Evolutionary conservation across 176 grass and related monocot species (phyloP).

Genomic region (Juncus inflexus): DNA sequence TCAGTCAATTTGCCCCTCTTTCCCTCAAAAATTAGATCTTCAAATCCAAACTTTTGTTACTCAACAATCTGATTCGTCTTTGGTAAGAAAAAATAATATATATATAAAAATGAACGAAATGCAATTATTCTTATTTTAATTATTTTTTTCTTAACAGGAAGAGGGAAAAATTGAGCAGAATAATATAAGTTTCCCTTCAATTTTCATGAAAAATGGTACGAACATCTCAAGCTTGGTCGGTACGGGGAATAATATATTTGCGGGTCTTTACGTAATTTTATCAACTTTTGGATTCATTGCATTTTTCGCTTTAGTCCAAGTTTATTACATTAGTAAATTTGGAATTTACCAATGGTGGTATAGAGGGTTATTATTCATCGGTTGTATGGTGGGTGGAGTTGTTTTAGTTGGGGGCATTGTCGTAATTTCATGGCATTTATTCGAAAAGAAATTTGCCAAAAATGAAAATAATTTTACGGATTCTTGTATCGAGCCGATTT

Average conservation of each 20-base stretch:
- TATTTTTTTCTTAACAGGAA: conserved; percentile 44
- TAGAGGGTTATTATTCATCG: conserved; percentile 57
- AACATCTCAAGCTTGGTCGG: conserved; percentile 79
- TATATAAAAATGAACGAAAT: background rate
- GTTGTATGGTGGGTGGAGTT: conserved; percentile 65
- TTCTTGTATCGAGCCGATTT: background rate
- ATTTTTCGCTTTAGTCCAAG: conserved; percentile 50
- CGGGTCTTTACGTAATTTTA: conserved; percentile 54
- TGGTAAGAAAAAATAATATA: conserved; percentile 41
- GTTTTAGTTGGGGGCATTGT: conserved; percentile 58
- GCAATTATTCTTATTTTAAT: conserved; percentile 8
- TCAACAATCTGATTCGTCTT: conserved; percentile 54
- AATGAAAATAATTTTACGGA: conserved; percentile 32
- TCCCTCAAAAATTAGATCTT: conserved; percentile 54
- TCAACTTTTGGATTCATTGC: conserved; percentile 70
- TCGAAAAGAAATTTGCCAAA: conserved; percentile 44
- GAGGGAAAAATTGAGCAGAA: conserved; percentile 50
- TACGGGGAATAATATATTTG: conserved; percentile 80
- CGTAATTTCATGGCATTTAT: conserved; percentile 64
- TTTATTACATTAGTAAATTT: conserved; percentile 63
- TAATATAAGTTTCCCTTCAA: conserved; percentile 31
- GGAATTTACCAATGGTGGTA: conserved; percentile 77
- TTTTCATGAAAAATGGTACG: conserved; percentile 58
- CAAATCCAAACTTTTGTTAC: conserved; percentile 83
- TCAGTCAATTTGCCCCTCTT: conserved; percentile 48